Base-by-base conservation (phyloP, 192 early-diverging fungal species). In the Backusella luteola region DNA sequence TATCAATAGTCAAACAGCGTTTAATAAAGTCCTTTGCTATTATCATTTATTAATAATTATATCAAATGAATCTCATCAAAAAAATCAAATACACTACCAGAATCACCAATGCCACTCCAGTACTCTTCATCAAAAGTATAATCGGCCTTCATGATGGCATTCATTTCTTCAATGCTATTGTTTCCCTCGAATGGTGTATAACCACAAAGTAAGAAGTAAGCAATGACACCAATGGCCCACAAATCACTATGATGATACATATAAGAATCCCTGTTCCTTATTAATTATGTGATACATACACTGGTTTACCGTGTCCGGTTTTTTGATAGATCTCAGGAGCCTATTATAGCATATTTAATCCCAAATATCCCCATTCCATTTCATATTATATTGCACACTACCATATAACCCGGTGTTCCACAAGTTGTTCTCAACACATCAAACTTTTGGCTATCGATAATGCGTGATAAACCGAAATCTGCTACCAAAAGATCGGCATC, bases 341-440 rank as follows among this genome's bases (percentile, higher is more conserved):
- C 88, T 89, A 82, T 23, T 46, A 34, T 36, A n/a, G 3, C 66
- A 14, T 34, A 44, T 15, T 44, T 38, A 38, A 38, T 11, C 38
- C 38, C 38, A 38, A 38, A 38, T 38, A 38, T 17, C 14, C 42
- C 15, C 15, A 29, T 1, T 29, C 26, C 26, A 29, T 29, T 29
- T 1, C 26, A 29, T 29, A 29, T 29, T 29, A 0, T 29, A 29
- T 29, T 29, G 26, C 26, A 29, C 38, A 14, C 66, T 86, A 86
- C 91, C 91, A 95, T 95, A 68, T 93, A 95, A 71, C 93, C 92
- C 19, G 90, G 90, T 2, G 94, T 96, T 41, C 94, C 94, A 73
- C 94, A 94, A 35, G 88, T 86, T 4, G 90, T 90, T 32, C 86
- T 93, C 41, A 94, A 77, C 12, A 87, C 70, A 59, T 87, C 81